A percentile compares a stretch with the other conserved stretches of the same genome.
Evolutionary conservation across 2,329 filamentous ascomycete genomes (phyloP).

Genomic region (Colletotrichum orchidophilum): DNA sequence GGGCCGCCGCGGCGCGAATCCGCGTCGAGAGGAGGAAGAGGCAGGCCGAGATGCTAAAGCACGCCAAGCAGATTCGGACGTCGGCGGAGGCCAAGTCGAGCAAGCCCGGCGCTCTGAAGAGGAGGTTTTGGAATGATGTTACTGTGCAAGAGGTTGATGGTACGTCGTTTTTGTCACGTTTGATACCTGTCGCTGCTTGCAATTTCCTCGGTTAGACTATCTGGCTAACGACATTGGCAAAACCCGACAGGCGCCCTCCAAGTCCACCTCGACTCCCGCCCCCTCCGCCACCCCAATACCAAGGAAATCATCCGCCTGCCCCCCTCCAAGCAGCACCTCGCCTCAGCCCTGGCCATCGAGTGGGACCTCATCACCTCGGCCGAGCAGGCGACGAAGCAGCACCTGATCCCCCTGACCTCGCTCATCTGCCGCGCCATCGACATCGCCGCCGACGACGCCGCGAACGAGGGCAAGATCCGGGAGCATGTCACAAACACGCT

Average conservation of each 20-base stretch:
- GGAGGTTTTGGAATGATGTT: constrained; percentile 91
- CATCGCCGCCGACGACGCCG: constrained; percentile 74
- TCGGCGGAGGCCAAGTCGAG: constrained; percentile 41
- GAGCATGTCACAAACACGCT: constrained; percentile 72
- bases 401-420: constrained; percentile 91
- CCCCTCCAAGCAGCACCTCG: constrained; percentile 79
- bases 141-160: constrained; percentile 73
- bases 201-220: background rate
- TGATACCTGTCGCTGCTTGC: background rate
- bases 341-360: constrained; percentile 86
- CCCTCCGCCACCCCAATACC: constrained; percentile 79
- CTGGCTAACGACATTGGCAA: background rate
- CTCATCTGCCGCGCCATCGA: constrained; percentile 86
- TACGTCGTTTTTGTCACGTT: constrained; percentile 45
- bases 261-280: constrained; percentile 80
- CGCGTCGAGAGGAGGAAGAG: constrained; percentile 60
- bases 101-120: constrained; percentile 62
- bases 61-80: constrained; percentile 57
- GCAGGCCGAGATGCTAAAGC: constrained; percentile 65
- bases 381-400: constrained; percentile 84
- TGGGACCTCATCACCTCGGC: constrained; percentile 88
- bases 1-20: constrained; percentile 40
- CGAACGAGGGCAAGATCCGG: constrained; percentile 63
- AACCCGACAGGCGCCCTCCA: constrained; percentile 53
- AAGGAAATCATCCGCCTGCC: constrained; percentile 80